phyloP scores from a whole-genome alignment of 2,329 filamentous ascomycete species.

The Ceratocystis cubensis region DNA sequence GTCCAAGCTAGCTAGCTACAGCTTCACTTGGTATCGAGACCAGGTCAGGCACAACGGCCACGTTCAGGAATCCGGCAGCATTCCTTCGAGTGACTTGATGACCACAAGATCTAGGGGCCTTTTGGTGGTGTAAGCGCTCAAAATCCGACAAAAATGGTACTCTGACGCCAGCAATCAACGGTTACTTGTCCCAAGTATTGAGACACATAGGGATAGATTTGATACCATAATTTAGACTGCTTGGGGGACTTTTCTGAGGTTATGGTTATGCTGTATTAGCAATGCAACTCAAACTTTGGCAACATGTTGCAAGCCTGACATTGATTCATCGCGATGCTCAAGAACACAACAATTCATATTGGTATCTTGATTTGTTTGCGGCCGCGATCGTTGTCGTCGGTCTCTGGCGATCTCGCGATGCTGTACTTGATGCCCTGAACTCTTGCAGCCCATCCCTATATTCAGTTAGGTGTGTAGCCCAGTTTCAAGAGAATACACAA shows the following conservation, averaged over 20 bases:
- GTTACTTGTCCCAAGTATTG: constrained; percentile 1
- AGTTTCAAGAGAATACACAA: background rate
- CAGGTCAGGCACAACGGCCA: constrained; percentile 18
- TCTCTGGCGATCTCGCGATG: background rate
- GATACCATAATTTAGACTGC: background rate
- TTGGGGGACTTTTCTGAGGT: background rate
- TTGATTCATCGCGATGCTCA: background rate
- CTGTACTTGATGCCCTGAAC: background rate
- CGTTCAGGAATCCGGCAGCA: constrained; percentile 12
- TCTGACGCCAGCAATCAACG: background rate
- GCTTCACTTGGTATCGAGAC: background rate
- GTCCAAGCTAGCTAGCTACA: background rate
- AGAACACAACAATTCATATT: too few relatives aligned
- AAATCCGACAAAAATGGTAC: background rate
- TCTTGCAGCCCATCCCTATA: background rate
- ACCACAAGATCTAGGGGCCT: background rate
- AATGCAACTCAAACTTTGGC: background rate
- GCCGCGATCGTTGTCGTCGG: background rate
- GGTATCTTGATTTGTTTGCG: background rate
- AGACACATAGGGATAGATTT: constrained; percentile 8
- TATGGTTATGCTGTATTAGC: background rate
- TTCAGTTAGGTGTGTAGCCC: background rate
- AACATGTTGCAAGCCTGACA: background rate
- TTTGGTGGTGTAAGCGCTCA: background rate
- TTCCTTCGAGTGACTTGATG: constrained; percentile 10